Evolutionary conservation across 352 stramenopile species (phyloP).

Genomic region (Pythium monospermum): DNA sequence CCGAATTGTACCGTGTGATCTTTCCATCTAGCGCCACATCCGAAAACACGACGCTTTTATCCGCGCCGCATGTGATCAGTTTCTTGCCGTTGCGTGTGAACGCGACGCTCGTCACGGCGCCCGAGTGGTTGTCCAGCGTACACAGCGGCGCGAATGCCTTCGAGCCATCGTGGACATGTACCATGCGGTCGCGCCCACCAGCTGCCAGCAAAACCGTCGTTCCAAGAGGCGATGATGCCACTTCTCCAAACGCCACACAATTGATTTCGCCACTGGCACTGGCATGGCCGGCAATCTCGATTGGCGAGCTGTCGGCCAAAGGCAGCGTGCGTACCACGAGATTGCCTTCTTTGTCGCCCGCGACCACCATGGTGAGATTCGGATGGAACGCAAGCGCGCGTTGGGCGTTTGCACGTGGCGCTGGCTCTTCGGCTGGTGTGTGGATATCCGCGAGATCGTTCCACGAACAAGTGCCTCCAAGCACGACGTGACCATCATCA

Average conservation of each 20-base stretch:
- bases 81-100: constrained; percentile 71
- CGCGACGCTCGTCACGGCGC: constrained; percentile 50
- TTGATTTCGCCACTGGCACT: constrained; percentile 79
- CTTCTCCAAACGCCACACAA: constrained; percentile 46
- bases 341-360: constrained; percentile 67
- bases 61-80: constrained; percentile 58
- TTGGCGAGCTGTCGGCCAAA: constrained; percentile 19
- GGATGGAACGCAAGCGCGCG: constrained; percentile 43
- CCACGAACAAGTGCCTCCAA: constrained; percentile 54
- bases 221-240: constrained; percentile 4
- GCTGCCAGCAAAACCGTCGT: constrained; percentile 50
- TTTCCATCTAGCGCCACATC: constrained; percentile 34
- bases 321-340: constrained; percentile 51
- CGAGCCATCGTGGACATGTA: constrained; percentile 75
- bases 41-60: constrained; percentile 71
- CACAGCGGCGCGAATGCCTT: constrained; percentile 26
- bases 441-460: constrained; percentile 40
- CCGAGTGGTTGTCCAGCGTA: constrained; percentile 79
- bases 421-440: constrained; percentile 25
- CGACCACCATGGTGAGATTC: constrained; percentile 53
- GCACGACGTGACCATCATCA: constrained; percentile 34
- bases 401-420: constrained; percentile 40
- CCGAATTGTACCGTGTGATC: constrained; percentile 38
- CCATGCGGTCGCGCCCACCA: constrained; percentile 68
- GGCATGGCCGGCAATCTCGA: constrained; percentile 42